Conservation (phyloP, 2,329 filamentous ascomycete species). For the Claviceps spartinae region DNA sequence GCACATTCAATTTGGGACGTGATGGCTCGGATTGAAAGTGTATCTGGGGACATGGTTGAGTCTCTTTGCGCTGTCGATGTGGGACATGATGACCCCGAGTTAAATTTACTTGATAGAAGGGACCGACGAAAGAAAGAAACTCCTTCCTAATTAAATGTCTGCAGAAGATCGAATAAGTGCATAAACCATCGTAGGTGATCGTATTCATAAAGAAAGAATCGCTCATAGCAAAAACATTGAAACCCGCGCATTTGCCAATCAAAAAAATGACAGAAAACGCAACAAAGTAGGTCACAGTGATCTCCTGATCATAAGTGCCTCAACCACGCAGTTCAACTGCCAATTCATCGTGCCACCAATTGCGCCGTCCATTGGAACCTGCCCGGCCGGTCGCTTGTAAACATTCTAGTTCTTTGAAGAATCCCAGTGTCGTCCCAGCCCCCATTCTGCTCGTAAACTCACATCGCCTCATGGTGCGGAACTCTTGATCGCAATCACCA, state of each 20-base stretch:
- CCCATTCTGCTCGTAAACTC: not conserved
- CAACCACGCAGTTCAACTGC: not conserved
- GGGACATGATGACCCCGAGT: not conserved
- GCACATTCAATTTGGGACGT: too few relatives aligned
- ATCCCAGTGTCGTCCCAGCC: not conserved
- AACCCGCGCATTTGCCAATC: not conserved
- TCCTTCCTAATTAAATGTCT: not conserved
- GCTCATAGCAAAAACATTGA: not conserved
- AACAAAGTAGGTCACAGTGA: not conserved
- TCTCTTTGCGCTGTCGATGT: conserved; percentile 3
- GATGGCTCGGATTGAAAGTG: too few relatives aligned
- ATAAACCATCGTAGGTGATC: not conserved
- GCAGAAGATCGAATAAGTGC: not conserved
- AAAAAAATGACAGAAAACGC: not conserved
- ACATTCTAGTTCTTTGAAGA: not conserved
- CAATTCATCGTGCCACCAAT: not conserved
- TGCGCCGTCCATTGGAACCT: not conserved
- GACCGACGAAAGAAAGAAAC: too few relatives aligned
- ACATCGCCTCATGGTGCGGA: conserved; percentile 4
- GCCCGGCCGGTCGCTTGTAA: not conserved
- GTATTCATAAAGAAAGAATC: not conserved
- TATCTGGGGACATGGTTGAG: too few relatives aligned
- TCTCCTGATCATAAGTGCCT: not conserved
- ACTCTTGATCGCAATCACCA: conserved; percentile 40
- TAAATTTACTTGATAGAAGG: not conserved